Percentiles rank a stretch among this genome's conserved stretches.
phyloP scores from a whole-genome alignment of 345 rosid genomes.

The Anacardium occidentale region DNA sequence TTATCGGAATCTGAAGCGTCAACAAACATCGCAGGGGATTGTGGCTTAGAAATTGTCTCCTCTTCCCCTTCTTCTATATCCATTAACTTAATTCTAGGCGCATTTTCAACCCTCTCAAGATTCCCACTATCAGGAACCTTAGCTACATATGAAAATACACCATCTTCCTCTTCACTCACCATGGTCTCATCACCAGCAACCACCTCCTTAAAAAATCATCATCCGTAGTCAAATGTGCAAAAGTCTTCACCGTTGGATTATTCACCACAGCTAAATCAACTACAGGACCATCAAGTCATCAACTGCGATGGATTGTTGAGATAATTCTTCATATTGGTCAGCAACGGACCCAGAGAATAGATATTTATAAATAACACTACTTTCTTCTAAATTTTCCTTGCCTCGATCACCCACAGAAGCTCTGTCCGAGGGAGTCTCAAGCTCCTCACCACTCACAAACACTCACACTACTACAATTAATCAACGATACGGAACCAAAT shows the following conservation, averaged over 20 bases:
- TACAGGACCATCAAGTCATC: conserved; percentile 24
- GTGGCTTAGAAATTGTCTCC: conserved; percentile 10
- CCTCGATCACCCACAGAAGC: conserved; percentile 30
- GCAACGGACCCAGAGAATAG: conserved; percentile 30
- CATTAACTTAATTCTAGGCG: conserved; percentile 23
- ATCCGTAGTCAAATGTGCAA: conserved; percentile 62
- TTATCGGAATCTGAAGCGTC: conserved; percentile 14
- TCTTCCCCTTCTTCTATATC: conserved; percentile 24
- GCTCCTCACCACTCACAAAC: conserved; percentile 42
- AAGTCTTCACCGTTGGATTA: conserved; percentile 36
- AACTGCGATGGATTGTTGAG: conserved; percentile 20
- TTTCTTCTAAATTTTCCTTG: conserved; percentile 37
- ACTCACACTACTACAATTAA: too few relatives aligned
- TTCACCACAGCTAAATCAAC: conserved; percentile 26
- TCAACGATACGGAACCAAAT: too few relatives aligned
- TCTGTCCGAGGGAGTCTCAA: conserved; percentile 46
- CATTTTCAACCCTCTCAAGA: conserved; percentile 20
- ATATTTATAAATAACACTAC: conserved; percentile 24
- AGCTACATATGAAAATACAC: conserved; percentile 23
- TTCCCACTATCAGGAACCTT: conserved; percentile 31
- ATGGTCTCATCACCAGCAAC: conserved; percentile 43
- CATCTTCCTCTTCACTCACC: conserved; percentile 32
- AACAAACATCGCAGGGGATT: background rate
- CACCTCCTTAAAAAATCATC: conserved; percentile 42
- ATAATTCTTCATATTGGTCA: conserved; percentile 33